A percentile compares a stretch with the other conserved stretches of the same genome.
Conservation (phyloP, 106 monocot species). For the Vanilla planifolia region DNA sequence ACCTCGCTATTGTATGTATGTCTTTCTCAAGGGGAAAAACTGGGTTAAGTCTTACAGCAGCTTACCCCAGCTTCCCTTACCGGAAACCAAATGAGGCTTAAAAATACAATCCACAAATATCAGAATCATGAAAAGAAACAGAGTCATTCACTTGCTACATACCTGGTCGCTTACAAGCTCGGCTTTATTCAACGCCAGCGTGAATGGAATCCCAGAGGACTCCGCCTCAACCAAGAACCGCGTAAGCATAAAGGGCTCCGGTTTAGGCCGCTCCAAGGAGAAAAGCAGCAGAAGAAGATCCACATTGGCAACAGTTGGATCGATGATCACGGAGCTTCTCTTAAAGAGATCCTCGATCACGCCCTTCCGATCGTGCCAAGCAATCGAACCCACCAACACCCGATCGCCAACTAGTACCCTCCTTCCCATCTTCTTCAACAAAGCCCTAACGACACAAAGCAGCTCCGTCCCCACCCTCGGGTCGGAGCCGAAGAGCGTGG, state of each 20-base stretch:
- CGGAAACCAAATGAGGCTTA: too few relatives aligned
- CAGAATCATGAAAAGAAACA: too few relatives aligned
- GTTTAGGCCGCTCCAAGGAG: conserved; percentile 54
- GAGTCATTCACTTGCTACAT: neutral
- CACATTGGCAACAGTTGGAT: conserved; percentile 74
- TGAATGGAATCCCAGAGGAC: conserved; percentile 53
- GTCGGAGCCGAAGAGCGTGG: neutral
- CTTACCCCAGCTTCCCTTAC: too few relatives aligned
- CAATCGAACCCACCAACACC: conserved; percentile 58
- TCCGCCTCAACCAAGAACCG: conserved; percentile 80
- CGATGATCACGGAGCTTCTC: conserved; percentile 41
- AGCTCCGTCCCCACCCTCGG: conserved; percentile 43
- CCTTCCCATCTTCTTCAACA: conserved; percentile 80
- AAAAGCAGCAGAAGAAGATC: conserved; percentile 58
- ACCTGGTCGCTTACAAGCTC: conserved; percentile 66
- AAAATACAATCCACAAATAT: too few relatives aligned
- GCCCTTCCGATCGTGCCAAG: conserved; percentile 61
- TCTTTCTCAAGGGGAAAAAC: too few relatives aligned
- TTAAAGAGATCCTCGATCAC: conserved; percentile 66
- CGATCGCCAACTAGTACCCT: conserved; percentile 69
- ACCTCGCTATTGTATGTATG: too few relatives aligned
- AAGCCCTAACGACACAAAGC: conserved; percentile 74
- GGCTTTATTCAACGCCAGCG: conserved; percentile 55
- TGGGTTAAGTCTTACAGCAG: too few relatives aligned
- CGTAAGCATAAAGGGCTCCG: conserved; percentile 56